Conservation (phyloP, 2,329 filamentous ascomycete species). For the Microcyclosporella mali region DNA sequence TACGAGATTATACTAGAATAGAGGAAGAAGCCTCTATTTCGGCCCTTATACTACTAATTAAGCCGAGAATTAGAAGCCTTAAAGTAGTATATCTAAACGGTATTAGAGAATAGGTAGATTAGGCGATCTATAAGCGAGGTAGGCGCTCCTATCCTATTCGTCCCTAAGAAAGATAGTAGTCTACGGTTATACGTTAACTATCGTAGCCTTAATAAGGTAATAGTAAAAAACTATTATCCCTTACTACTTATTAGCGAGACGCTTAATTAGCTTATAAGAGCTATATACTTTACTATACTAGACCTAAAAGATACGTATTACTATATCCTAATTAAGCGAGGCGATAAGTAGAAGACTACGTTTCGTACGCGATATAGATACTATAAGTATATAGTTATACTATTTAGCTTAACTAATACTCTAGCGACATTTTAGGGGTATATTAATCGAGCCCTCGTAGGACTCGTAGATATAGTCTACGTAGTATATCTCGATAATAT, state of each 20-base stretch:
- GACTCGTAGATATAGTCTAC: conserved; percentile 15
- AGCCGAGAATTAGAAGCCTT: neutral
- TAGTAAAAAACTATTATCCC: conserved; percentile 27
- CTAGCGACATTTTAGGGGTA: conserved; percentile 24
- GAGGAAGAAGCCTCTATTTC: neutral
- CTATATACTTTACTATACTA: conserved; percentile 20
- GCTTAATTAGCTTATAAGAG: conserved; percentile 14
- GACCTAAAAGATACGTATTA: conserved; percentile 25
- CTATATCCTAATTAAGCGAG: conserved; percentile 19
- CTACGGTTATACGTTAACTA: conserved; percentile 30
- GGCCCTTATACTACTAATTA: neutral
- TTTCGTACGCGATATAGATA: conserved; percentile 21
- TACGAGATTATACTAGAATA: neutral
- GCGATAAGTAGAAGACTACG: conserved; percentile 21
- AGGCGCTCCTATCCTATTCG: conserved; percentile 14
- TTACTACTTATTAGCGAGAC: conserved; percentile 26
- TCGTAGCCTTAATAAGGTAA: conserved; percentile 28
- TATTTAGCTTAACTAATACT: conserved; percentile 22
- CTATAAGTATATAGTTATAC: conserved; percentile 25
- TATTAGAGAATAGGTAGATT: neutral
- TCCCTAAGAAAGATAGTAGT: conserved; percentile 14
- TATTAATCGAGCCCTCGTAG: conserved; percentile 22
- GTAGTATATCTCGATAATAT: conserved; percentile 30
- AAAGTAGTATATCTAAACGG: neutral
- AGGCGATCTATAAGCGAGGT: neutral